Evolutionary conservation across 2,329 filamentous ascomycete genomes (phyloP), one percentile per base, ranked within the genome.

Genomic region (Fusarium duplospermum): DNA sequence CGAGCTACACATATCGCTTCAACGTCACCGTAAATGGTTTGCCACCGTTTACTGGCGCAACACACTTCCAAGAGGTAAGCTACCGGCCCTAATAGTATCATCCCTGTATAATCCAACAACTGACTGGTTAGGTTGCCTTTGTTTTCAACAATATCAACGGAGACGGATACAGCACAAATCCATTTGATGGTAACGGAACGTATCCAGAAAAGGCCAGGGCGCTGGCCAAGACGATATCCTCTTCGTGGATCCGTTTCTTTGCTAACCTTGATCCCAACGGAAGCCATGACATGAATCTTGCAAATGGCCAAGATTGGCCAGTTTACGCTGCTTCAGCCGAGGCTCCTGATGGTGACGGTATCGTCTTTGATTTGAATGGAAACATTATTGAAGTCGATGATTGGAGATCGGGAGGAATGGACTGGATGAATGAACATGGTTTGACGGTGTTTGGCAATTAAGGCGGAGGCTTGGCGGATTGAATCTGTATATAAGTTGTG

Each of bases 111-210:
- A 42, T n/a, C 40, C 14, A 11, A n/a, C 2, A 18, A 10, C 50
- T 70, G 9, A 68, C 24, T 4, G 1, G 18, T 6, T 11, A 86
- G 64, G 79, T 87, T 22, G 77, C 82, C 8, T 81, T 87, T 62
- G 80, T 82, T n/a, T 86, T 88, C 64, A 77, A 80, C 50, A 84
- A 82, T 58, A 54, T 78, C 14, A 71, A 77, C 33, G 81, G 81
- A 18, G 68, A 75, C 7, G 81, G 81, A 47, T 83, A 83, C 45
- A 61, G 52, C n/a, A 66, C 54, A 0, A 81, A 81, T 60, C 81
- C 81, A 1, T 81, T 82, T 33, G 79, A 69, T 6, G 77, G 77
- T n/a, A 75, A 76, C 35, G 72, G 75, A 6, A 67, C 73, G 7
- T 82, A 81, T 60, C 76, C 76, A 1, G 64, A 52, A 4, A 63